phyloP scores from a whole-genome alignment of 2,329 filamentous ascomycete genomes.

The Coniosporium tulheliwenetii region DNA sequence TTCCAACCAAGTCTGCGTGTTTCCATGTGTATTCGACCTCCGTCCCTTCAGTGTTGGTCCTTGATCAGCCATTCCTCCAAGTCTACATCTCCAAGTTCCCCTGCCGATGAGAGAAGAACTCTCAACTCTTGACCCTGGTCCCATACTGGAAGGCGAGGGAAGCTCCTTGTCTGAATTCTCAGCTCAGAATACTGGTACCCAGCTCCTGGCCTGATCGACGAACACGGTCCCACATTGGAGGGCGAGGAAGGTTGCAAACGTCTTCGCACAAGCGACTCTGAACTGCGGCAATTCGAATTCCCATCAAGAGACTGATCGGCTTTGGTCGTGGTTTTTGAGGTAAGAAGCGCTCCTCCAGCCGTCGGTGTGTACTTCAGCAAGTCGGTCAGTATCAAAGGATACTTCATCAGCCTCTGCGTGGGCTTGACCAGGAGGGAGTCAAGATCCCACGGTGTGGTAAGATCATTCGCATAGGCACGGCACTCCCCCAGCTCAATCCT shows the following conservation, averaged over 20 bases:
- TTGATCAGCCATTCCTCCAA: too few species aligned
- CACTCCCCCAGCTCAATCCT: conserved; percentile 84
- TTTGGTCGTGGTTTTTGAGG: conserved; percentile 54
- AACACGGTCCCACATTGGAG: conserved; percentile 48
- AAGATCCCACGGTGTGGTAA: conserved; percentile 87
- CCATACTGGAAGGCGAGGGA: conserved; percentile 43
- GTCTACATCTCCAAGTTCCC: too few species aligned
- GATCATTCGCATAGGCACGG: conserved; percentile 77
- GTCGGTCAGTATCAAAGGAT: conserved; percentile 70
- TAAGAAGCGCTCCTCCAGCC: conserved; percentile 17
- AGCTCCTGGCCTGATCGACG: conserved; percentile 60
- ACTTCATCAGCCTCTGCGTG: conserved; percentile 87
- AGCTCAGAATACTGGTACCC: too few species aligned
- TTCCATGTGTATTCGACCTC: too few species aligned
- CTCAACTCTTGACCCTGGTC: conserved; percentile 54
- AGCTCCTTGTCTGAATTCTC: too few species aligned
- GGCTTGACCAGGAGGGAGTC: conserved; percentile 96
- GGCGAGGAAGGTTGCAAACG: conserved; percentile 41
- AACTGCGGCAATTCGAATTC: conserved; percentile 33
- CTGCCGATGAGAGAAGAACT: conserved; percentile 19
- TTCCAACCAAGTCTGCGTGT: too few species aligned
- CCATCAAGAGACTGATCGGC: conserved; percentile 41
- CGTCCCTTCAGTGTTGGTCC: too few species aligned
- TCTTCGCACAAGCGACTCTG: conserved; percentile 39
- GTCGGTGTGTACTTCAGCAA: conserved; percentile 62